Evolutionary conservation across 2,329 filamentous ascomycete species (phyloP), one percentile per base, ranked within the genome.

Genomic region (Phialophora verrucosa): DNA sequence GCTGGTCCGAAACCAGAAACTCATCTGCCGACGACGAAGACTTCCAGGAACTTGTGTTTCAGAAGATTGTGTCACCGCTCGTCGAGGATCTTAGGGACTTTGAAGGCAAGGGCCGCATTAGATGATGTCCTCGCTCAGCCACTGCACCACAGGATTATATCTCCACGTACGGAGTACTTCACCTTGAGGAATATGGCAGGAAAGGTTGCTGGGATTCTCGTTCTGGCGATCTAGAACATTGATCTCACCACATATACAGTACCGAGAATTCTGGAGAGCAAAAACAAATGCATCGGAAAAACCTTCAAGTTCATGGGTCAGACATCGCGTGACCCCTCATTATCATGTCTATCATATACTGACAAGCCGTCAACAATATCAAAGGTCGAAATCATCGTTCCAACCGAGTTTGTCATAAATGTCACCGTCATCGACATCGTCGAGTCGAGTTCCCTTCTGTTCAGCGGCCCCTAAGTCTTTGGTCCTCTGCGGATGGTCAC

Each of bases 341-440:
- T 44, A 31, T 56, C 54, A 56, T 56, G 25, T 29, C 20, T 53
- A 29, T 25, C 29, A 23, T 35, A 55, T 55, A 55, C n/a, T 17
- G 23, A 38, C 32, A 38, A 23, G n/a, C n/a, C 55, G 20, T 38
- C 25, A 12, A 35, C 3, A 4, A 25, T 10, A 59, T 59, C 61
- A 73, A 57, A 71, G 62, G 63, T 80, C 77, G 64, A 79, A 73
- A 67, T 77, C 73, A 60, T 76, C 77, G 67, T 80, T 77, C 80
- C 80, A 82, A 59, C 80, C 80, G 58, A 82, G 66, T 54, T 77
- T 73, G 65, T 78, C 78, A 63, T 82, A 82, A 51, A 82, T 78
- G 8, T 79, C 78, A 7, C 53, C 63, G 4, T 65, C 64, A n/a
- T 60, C 64, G 7, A 29, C 64, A 20, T 54, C 35, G 53, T 55